phyloP scores from a whole-genome alignment of 1,139 yeast genomes.

The Diutina sp. region DNA sequence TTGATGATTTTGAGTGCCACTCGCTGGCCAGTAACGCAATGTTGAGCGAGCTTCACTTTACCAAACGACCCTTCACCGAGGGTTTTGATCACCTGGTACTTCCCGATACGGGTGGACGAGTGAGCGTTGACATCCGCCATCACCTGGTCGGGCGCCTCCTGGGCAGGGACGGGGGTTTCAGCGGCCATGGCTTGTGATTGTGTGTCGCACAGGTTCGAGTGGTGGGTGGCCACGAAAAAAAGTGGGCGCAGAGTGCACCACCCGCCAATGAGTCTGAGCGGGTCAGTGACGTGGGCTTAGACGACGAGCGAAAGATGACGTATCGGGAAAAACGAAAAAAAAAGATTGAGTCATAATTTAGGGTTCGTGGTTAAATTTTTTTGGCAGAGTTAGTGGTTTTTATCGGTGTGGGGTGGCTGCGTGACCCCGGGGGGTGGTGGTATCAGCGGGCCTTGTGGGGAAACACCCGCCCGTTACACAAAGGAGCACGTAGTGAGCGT shows the following conservation, averaged over 20 bases:
- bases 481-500: background rate
- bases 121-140: background rate
- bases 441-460: background rate
- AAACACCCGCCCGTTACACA: background rate
- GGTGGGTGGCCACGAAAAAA: background rate
- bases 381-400: too few relatives aligned
- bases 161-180: background rate
- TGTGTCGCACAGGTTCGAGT: background rate
- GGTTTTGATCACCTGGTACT: slow-evolving; percentile 88
- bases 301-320: background rate
- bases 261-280: background rate
- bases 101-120: slow-evolving; percentile 46
- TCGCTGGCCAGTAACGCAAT: slow-evolving; percentile 80
- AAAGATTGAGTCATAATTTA: too few relatives aligned
- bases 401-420: too few relatives aligned
- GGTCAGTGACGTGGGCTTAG: background rate
- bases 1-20: slow-evolving; percentile 94
- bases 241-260: background rate
- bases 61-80: slow-evolving; percentile 98
- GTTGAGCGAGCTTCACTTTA: slow-evolving; percentile 91
- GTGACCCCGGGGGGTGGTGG: background rate
- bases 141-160: background rate
- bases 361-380: too few relatives aligned
- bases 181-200: background rate
- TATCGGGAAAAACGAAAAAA: too few relatives aligned